Base-by-base conservation (phyloP, 2,329 filamentous ascomycete genomes). In the Colletotrichum falcatum region DNA sequence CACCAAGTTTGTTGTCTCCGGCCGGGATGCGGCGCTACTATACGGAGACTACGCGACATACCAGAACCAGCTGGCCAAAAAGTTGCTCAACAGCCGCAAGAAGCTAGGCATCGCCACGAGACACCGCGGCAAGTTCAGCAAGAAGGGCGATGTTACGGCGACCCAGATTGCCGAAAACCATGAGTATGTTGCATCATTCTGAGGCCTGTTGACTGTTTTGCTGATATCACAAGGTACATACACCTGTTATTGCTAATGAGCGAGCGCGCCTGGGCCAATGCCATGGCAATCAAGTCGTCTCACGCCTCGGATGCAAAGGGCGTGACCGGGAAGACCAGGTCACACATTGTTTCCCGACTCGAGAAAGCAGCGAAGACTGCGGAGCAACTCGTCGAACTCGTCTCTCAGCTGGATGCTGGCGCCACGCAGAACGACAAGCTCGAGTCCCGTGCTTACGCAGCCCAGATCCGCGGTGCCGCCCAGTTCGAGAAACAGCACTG, bases 201-300 rank as follows among this genome's bases (percentile, higher is more conserved):
- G 7, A 18, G 28, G 7, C 28, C 28, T 37, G 23, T 39, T 33
- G 56, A n/a, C 35, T 53, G 37, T 65, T 3, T 73, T 48, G 72
- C 65, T 61, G 37, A 58, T 69, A 74, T 70, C 20, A 55, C 44
- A 75, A 97, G 94, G 81, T 93, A 91, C 81, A 88, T 91, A 59
- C 87, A 92, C 74, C 86, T 98, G n/a, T 86, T 95, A 39, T 87
- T 99, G 66, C 89, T 98, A 77, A 93, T 90, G 48, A 91, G 95
- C 71, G 96, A 99, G 83, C 89, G 96, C 73, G 94, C 95, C 61
- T 98, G 94, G 94, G 95, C 96, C 46, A 92, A 97, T 80, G 95
- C 95, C 68, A 97, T 98, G 94, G 90, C 92, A 78, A 94, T 98
- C 87, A 98, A 97, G 82, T 89, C 94, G 5, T 85, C 89, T 26